Base-by-base conservation (phyloP, 2,329 filamentous ascomycete genomes). In the Chalaropsis ovoidea region DNA sequence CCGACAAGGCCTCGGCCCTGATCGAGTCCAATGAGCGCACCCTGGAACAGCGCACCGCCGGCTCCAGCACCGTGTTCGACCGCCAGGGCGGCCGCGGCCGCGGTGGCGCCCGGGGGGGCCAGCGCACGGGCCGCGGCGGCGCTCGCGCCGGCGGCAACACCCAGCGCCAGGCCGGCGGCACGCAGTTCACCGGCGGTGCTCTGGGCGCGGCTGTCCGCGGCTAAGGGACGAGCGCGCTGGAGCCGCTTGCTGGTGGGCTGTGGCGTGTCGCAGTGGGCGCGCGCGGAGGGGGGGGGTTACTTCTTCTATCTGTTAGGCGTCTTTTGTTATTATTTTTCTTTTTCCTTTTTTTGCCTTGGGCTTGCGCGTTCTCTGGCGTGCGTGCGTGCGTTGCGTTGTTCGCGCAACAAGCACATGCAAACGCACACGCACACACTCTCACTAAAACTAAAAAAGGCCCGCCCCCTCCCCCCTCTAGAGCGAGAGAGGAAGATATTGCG, bases 11-110 rank as follows among this genome's bases (percentile, higher is more conserved):
- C 67, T 95, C 91, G 74, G 86, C 87, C 64, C 87, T 99, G 68
- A 96, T 97, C 74, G 95, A 99, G 82, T 87, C 87, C 71, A 99
- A 99, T 79, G 94, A 99, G 81, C 87, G 95, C 76, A 95, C 93
- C 27, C 83, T 99, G 71, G 94, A 99, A 81, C 92, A 96, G 76
- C 86, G 94, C 74, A 97, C 95, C 71, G 91, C 96, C 76, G 94
- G 94, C 71, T 96, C 92, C 71, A 86, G 90, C 67, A 95, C 95
- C 73, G 93, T 91, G 35, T 97, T 97, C 77, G 92, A 96, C 81
- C 82, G 93, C 75, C 90, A 96, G 79, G 89, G 90, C 70, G 89
- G 89, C 66, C 83, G 87, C 69, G 86, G 88, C 68, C 83, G 86
- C 35, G 85, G 87, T 61, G 89, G 87, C 62, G 89, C 85, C 64